Conservation (phyloP, 257 asterid genomes). For the Jacaranda mimosifolia region DNA sequence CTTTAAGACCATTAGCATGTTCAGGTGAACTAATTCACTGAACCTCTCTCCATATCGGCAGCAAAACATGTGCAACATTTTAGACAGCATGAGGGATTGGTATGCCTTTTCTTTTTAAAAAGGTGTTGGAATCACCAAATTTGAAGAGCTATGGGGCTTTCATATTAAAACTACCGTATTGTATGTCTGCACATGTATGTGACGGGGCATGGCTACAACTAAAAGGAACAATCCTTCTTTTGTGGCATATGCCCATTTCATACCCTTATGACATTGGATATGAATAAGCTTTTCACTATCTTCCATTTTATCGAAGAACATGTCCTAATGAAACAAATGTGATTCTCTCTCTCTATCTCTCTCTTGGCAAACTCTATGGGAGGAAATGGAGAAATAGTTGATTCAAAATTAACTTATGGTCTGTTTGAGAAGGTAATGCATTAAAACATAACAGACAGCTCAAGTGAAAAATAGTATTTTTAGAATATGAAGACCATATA, state of each 20-base stretch:
- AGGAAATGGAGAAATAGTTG: not conserved
- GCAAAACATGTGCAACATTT: conserved; percentile 5
- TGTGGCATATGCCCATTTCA: conserved; percentile 11
- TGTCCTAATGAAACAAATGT: conserved; percentile 1
- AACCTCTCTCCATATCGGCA: not conserved
- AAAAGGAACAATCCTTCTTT: conserved; percentile 7
- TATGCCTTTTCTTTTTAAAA: not conserved
- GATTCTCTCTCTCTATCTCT: conserved; percentile 19
- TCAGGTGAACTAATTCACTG: not conserved
- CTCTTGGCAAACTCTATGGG: not conserved
- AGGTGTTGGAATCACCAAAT: not conserved
- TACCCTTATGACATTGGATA: conserved; percentile 16
- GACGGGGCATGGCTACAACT: conserved; percentile 28
- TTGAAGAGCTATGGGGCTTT: not conserved
- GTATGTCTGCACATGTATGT: conserved; percentile 32
- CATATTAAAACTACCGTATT: conserved; percentile 1
- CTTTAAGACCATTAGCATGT: not conserved
- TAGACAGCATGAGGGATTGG: conserved; percentile 7
- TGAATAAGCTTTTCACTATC: not conserved
- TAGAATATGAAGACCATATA: not conserved
- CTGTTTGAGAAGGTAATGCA: not conserved
- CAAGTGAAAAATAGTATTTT: not conserved
- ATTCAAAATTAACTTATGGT: not conserved
- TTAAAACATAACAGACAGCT: not conserved
- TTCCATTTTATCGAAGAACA: conserved; percentile 1